Percentiles rank a stretch among this genome's conserved stretches.
Conservation (phyloP, 345 rosid species). For the Triadica sebifera region DNA sequence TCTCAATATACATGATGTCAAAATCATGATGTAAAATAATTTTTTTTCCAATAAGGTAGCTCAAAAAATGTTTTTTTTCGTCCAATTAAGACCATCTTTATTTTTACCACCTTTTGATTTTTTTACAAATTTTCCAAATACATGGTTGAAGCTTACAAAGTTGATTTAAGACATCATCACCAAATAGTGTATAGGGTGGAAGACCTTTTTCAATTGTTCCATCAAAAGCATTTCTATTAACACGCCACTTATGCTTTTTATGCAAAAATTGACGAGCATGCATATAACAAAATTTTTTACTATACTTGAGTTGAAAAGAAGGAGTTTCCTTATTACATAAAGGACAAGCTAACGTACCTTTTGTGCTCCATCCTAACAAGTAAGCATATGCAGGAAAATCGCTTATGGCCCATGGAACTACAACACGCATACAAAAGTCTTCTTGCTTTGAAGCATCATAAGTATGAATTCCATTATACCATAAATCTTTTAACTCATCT, state of each 20-base stretch:
- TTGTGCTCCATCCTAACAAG: not conserved
- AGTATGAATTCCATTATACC: not conserved
- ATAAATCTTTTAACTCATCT: not conserved
- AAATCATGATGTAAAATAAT: not conserved
- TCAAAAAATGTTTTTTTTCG: slow-evolving; percentile 3
- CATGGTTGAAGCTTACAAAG: too few relatives aligned
- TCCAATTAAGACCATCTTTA: not conserved
- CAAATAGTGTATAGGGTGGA: not conserved
- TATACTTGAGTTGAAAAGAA: not conserved
- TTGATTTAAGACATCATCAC: not conserved
- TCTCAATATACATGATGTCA: slow-evolving; percentile 17
- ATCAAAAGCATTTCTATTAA: not conserved
- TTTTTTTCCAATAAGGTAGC: too few relatives aligned
- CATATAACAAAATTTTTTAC: not conserved
- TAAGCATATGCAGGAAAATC: slow-evolving; percentile 1
- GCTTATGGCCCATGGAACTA: not conserved
- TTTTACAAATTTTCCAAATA: not conserved
- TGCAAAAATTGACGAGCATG: not conserved
- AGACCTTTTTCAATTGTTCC: not conserved
- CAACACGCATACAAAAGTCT: not conserved
- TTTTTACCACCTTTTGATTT: not conserved
- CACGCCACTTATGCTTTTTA: not conserved
- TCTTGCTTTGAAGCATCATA: not conserved
- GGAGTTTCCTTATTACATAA: not conserved
- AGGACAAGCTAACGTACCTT: not conserved